Evolutionary conservation across 2,329 filamentous ascomycete species (phyloP), one percentile per base, ranked within the genome.

Genomic region (Verruconis gallopava): DNA sequence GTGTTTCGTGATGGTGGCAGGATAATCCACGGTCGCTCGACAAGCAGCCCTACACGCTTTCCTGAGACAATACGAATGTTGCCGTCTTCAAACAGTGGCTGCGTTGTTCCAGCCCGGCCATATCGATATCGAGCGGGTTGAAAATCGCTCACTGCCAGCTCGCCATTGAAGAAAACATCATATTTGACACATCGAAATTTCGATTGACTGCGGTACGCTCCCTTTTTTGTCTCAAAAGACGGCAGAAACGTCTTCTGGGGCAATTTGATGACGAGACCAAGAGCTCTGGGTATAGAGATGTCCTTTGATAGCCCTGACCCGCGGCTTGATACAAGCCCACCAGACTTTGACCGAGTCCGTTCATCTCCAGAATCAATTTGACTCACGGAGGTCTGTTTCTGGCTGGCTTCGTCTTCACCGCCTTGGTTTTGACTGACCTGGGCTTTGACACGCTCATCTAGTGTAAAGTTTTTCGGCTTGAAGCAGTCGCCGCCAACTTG

Each of bases 141-240:
- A 18, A 56, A 49, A 4, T 48, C 45, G 25, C 55, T 60, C n/a
- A 49, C 53, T 3, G 56, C 55, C 5, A 69, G 53, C 21, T 59
- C 50, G 28, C 67, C 67, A 42, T 70, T 69, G 49, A 67, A 54
- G 48, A 65, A 63, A 3, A 69, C 58, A n/a, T 69, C 66, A 34
- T 68, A 57, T 49, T 66, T 67, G 39, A 69, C 44, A 22, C 64
- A 57, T 15, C 55, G 53, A n/a, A 48, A 49, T 21, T 14, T 2
- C 18, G 43, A 9, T 30, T 30, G 25, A 30, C 25, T n/a, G 9
- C 25, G 6, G 48, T 13, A 22, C 18, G 9, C 40, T 46, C 25
- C 42, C 37, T 14, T 40, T 38, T 11, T 15, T n/a, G 21, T 19
- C 14, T 12, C 36, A 21, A 55, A 48, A 15, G 50, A 47, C n/a